Evolutionary conservation across 2,329 filamentous ascomycete genomes (phyloP).

Genomic region (Byssochlamys sp.): DNA sequence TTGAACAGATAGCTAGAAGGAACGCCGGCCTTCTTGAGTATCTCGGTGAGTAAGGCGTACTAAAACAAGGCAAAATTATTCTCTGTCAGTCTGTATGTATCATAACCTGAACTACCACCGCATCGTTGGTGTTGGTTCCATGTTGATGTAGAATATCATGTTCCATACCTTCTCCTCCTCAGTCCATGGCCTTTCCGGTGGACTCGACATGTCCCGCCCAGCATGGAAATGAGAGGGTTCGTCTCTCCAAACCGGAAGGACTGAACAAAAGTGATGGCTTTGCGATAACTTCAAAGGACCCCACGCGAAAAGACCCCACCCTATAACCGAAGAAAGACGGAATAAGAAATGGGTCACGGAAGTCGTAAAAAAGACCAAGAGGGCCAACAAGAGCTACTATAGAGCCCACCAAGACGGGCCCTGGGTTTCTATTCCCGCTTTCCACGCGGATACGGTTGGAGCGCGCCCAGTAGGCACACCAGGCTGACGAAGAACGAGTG

Average conservation of each 20-base stretch:
- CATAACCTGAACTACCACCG: not conserved
- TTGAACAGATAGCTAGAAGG: constrained; percentile 28
- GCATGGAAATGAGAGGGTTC: constrained; percentile 22
- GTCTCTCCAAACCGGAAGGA: not conserved
- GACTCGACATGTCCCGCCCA: constrained; percentile 35
- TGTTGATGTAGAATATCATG: not conserved
- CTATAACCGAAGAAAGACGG: constrained; percentile 5
- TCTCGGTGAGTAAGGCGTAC: constrained; percentile 34
- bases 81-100: not conserved
- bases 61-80: constrained; percentile 10
- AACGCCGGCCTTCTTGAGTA: constrained; percentile 31
- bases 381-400: constrained; percentile 15
- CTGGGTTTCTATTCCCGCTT: constrained; percentile 17
- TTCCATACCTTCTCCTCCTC: constrained; percentile 37
- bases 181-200: constrained; percentile 33
- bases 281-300: not conserved
- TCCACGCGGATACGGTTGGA: constrained; percentile 14
- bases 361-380: constrained; percentile 5
- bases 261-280: not conserved
- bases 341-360: constrained; percentile 7
- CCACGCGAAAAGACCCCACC: constrained; percentile 3
- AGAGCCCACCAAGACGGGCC: constrained; percentile 22
- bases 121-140: not conserved
- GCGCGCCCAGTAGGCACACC: constrained; percentile 10
- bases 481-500: constrained; percentile 8